phyloP scores from a whole-genome alignment of 768 basidiomycete species.

The Naganishia onofrii region DNA sequence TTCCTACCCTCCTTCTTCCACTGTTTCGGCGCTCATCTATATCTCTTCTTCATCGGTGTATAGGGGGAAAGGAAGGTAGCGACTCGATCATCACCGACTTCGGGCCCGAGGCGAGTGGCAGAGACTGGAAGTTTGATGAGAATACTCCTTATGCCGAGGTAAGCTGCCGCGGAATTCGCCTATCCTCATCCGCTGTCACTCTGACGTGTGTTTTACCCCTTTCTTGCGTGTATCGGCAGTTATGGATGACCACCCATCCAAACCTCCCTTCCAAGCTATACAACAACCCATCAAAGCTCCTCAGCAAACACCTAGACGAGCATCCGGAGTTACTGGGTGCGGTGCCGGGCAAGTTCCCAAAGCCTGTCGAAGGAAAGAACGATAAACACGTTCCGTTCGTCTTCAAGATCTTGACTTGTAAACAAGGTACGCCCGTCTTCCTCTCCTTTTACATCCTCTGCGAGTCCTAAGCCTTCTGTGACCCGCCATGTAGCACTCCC shows the following conservation, averaged over 20 bases:
- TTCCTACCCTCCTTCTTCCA: neutral
- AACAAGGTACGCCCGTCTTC: constrained; percentile 36
- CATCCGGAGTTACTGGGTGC: constrained; percentile 35
- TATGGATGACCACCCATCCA: constrained; percentile 48
- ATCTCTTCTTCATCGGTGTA: too few relatives aligned
- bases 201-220: too few relatives aligned
- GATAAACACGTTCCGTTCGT: constrained; percentile 44
- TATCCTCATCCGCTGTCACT: too few relatives aligned
- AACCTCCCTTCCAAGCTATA: constrained; percentile 40
- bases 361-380: constrained; percentile 32
- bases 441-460: neutral
- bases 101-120: constrained; percentile 35
- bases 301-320: constrained; percentile 24
- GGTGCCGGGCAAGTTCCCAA: constrained; percentile 28
- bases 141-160: constrained; percentile 42
- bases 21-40: neutral
- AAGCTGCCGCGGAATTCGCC: neutral
- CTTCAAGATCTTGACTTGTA: constrained; percentile 46
- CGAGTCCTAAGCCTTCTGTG: neutral
- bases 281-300: constrained; percentile 13
- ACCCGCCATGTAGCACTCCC: constrained; percentile 37
- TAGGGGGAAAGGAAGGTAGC: constrained; percentile 42
- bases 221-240: constrained; percentile 20
- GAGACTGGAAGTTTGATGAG: constrained; percentile 34
- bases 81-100: constrained; percentile 38